These are phyloP conservation scores for Penicillium canescens DNA, from an alignment of 495 filamentous ascomycete species.

Conservation along the genomic window DNA sequence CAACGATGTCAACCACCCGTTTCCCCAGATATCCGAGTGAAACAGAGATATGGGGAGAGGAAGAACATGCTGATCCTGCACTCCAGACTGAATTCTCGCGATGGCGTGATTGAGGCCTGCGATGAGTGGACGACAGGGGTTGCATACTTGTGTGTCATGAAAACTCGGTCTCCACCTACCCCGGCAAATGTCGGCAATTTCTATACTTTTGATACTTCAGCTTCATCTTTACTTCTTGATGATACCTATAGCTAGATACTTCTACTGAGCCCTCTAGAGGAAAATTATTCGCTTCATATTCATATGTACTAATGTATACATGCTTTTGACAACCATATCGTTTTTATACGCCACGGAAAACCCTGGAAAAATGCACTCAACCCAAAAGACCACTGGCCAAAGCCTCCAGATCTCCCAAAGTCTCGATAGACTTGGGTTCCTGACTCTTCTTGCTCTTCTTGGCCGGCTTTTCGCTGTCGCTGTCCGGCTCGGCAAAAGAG, in stretches of 20 bases:
- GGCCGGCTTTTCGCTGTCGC: conserved; percentile 41
- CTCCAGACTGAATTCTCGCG: neutral
- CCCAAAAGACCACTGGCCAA: conserved; percentile 81
- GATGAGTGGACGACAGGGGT: conserved; percentile 10
- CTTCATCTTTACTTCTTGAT: no score
- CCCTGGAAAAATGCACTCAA: conserved; percentile 14
- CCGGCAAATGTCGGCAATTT: neutral
- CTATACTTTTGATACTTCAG: neutral
- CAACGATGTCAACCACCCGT: neutral
- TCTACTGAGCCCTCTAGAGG: no score
- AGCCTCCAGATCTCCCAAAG: conserved; percentile 85
- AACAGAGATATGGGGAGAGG: neutral
- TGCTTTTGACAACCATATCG: conserved; percentile 21
- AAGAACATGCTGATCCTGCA: neutral
- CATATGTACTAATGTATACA: conserved; percentile 12
- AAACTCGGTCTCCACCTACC: conserved; percentile 14
- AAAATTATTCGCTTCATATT: neutral
- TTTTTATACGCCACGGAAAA: conserved; percentile 6
- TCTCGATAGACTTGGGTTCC: conserved; percentile 61
- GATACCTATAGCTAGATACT: no score
- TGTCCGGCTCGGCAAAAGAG: conserved; percentile 31
- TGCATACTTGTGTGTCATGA: conserved; percentile 10
- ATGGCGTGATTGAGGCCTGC: conserved; percentile 23
- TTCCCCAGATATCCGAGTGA: neutral
- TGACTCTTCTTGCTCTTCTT: conserved; percentile 49